These are phyloP conservation scores for Alternaria solani DNA, from an alignment of 2,329 filamentous ascomycete genomes.

Conservation along the genomic window DNA sequence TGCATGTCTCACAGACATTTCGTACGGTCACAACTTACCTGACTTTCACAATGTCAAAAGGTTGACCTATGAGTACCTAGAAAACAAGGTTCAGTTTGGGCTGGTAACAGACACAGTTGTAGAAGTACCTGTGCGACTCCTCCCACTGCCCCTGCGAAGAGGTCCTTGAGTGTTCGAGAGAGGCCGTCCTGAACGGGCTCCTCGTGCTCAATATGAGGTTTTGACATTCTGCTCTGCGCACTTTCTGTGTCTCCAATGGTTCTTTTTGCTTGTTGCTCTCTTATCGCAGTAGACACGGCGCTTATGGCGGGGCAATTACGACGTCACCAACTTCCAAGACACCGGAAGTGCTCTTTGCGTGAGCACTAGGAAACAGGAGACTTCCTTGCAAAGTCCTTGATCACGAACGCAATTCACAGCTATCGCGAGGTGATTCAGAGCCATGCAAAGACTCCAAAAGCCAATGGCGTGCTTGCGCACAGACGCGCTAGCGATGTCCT, in stretches of 20 bases:
- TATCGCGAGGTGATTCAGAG: slow-evolving; percentile 4
- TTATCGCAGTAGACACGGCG: slow-evolving; percentile 21
- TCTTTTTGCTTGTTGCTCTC: slow-evolving; percentile 8
- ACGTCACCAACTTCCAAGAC: slow-evolving; percentile 1
- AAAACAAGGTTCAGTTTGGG: not conserved
- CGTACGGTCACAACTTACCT: slow-evolving; percentile 39
- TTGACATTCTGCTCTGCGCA: slow-evolving; percentile 28
- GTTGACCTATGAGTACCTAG: slow-evolving; percentile 87
- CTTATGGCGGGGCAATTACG: slow-evolving; percentile 15
- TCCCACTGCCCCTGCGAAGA: slow-evolving; percentile 88
- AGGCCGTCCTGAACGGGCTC: slow-evolving; percentile 44
- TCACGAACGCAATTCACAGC: not conserved
- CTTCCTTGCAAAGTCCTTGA: not conserved
- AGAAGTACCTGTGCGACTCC: slow-evolving; percentile 69
- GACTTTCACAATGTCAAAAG: slow-evolving; percentile 81
- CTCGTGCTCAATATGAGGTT: slow-evolving; percentile 52
- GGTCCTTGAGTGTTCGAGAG: slow-evolving; percentile 61
- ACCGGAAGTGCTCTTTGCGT: slow-evolving; percentile 3
- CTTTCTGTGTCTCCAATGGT: slow-evolving; percentile 6
- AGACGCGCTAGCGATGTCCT: slow-evolving; percentile 23
- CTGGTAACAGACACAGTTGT: not conserved
- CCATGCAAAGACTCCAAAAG: slow-evolving; percentile 6
- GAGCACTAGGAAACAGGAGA: not conserved
- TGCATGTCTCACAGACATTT: not conserved
- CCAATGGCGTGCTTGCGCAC: slow-evolving; percentile 36